Evolutionary conservation across 805 yeast genomes (phyloP), one percentile per base, ranked within the genome.

Genomic region (Ogataea nitratoaversa): DNA sequence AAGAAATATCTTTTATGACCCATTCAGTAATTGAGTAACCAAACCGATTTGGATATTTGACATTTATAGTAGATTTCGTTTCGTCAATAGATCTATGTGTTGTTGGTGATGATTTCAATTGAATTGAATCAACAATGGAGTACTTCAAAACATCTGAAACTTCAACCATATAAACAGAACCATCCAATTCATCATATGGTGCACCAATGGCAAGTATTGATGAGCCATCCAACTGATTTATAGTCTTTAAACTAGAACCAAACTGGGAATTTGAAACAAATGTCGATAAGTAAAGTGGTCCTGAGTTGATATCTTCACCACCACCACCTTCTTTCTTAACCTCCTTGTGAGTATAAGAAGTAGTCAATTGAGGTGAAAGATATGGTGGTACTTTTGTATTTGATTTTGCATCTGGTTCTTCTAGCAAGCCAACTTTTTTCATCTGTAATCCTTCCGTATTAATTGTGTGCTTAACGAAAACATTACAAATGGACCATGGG

Each of bases 121-220:
- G 27, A 5, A 22, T 8, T 8, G 32, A 17, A n/a, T 22, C 18
- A 4, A 33, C 17, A n/a, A n/a, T n/a, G n/a, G n/a, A n/a, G n/a
- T n/a, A n/a, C n/a, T n/a, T n/a, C n/a, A n/a, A 54, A 35, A 65
- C 38, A 25, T 66, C 63, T 1, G 43, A 42, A 28, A 73, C 31
- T 1, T 77, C 72, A 2, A 75, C 46, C 5, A 75, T 48, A 46
- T 73, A 75, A 0, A 72, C 65, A 0, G 76, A 59, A 0, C 80
- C 80, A 14, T 38, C 32, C 0, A 33, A 29, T 9, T 67, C 71
- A 40, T 76, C 80, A 41, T 56, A 64, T 2, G 75, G 76, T 2
- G 83, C 70, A 1, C 79, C 70, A 2, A 78, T 63, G 0, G 80
- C 82, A 5, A 77, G 34, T 11, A 74, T 66, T 2, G 37, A 38